Base-by-base conservation (phyloP, 441 rosid genomes). In the Pelargonium cotyledonis region DNA sequence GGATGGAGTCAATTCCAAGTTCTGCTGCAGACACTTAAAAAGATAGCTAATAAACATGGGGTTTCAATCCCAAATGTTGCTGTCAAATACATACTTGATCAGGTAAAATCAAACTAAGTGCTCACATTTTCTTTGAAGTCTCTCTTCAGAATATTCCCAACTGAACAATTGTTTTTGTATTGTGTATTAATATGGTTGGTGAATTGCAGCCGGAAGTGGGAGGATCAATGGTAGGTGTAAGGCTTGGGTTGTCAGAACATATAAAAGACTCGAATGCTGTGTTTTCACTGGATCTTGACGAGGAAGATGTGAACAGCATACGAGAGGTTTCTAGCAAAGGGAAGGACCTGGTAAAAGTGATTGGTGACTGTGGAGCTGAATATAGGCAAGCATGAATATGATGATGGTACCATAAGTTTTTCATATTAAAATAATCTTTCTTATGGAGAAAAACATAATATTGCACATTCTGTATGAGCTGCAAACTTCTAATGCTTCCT, bases 311-410 rank as follows among this genome's bases (percentile, higher is more conserved):
- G 44, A 63, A 47, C 61, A 75, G 74, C 68, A 75, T 75, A 51
- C 65, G 71, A 70, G 78, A 75, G 65, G 85, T 84, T 72, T 73
- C 91, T 2, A 74, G 68, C 38, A 81, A 78, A 71, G 94, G 99
- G 51, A 94, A 84, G 71, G 85, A 91, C 81, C 81, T 94, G 65
- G 80, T 89, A 53, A 74, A 77, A 83, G 89, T 87, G 77, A 94
- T 94, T 12, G 99, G 99, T 44, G 99, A 91, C 67, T 91, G 96
- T 63, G 99, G 99, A 31, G 99, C 89, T 41, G 99, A 94, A 80
- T 87, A 89, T 70, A 49, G 95, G 75, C 84, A 31, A 60, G 29
- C 64, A 23, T 60, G 26, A 43, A 7, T 10, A 43, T 43, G 11
- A 43, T 43, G 10, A 43, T 43, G 31, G 65, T 19, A 23, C 21